Evolutionary conservation across 1,284 basidiomycete genomes (phyloP), one percentile per base, ranked within the genome.

Genomic region (Cryptococcus sp.): DNA sequence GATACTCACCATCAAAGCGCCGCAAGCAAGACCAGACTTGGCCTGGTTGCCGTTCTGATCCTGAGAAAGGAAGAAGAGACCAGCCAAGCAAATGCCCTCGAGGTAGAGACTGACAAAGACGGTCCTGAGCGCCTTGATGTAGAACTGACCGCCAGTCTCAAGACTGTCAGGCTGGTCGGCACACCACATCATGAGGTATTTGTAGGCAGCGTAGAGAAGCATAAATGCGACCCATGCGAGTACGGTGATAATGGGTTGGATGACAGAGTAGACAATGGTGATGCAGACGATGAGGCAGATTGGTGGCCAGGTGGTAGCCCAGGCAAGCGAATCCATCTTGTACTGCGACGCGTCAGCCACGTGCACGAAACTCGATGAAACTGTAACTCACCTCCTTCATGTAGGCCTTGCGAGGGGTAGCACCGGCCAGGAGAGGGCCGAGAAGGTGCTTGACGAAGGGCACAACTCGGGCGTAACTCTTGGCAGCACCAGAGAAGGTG

Each of bases 361-460:
- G 25, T 3, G 7, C 17, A 17, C 41, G 20, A 38, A 7, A 37
- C 19, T 17, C 17, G 19, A 25, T 37, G 29, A 46, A 3, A 26
- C 25, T 29, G n/a, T 15, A 25, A 58, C 67, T 64, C 50, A 69
- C 65, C 53, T 64, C 66, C 55, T 72, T 70, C 49, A 58, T 23
- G 63, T 65, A 79, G 25, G 63, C 68, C 63, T 77, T 78, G 58
- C 95, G 86, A n/a, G 95, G 93, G 0, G 94, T 97, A 60, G 88
- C 89, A 19, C 90, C 92, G 7, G 93, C 84, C 46, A 98, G 78
- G 76, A 88, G 82, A 22, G 91, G 80, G 77, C 90, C 93, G 68
- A 95, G 86, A 72, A 93, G 91, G 81, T 91, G 93, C 57, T 97
- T 75, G 25, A 87, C 77, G 47, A 93, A 81, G 1, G 86, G 81